Evolutionary conservation across 371 early-diverging fungal species (phyloP).

Genomic region (Mucor velutinosus): DNA sequence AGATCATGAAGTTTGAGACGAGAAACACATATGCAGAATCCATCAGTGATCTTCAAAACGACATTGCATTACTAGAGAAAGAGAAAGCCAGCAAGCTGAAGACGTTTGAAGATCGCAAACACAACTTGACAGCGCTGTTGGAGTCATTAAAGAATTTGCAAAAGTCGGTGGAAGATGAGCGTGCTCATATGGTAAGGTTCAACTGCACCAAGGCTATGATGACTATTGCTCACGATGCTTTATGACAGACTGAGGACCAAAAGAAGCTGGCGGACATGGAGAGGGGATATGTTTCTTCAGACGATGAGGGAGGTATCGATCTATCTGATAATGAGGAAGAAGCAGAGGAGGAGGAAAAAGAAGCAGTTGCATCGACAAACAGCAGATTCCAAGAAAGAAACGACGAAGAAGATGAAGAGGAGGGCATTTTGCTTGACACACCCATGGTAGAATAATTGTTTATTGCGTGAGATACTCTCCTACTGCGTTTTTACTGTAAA

Average conservation of each 20-base stretch:
- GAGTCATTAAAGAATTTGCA: constrained; percentile 34
- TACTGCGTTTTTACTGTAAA: constrained; percentile 11
- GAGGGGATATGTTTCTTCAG: constrained; percentile 44
- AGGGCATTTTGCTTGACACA: constrained; percentile 26
- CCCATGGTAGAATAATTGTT: constrained; percentile 20
- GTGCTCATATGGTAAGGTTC: constrained; percentile 36
- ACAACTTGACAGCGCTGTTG: constrained; percentile 29
- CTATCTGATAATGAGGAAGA: constrained; percentile 18
- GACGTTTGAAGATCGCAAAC: constrained; percentile 35
- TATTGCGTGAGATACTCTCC: neutral
- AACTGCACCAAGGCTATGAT: neutral
- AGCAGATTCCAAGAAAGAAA: constrained; percentile 29
- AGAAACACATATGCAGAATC: constrained; percentile 49
- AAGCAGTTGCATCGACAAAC: neutral
- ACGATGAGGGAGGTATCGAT: constrained; percentile 31
- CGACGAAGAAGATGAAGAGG: constrained; percentile 28
- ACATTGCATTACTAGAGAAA: constrained; percentile 39
- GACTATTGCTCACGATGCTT: neutral
- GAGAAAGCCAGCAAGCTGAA: constrained; percentile 35
- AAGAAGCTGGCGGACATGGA: constrained; percentile 43
- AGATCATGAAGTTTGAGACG: constrained; percentile 50
- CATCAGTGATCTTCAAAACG: constrained; percentile 30
- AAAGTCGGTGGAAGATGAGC: constrained; percentile 38
- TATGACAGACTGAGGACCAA: constrained; percentile 29
- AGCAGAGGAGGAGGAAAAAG: constrained; percentile 11